Evolutionary conservation across 1,139 yeast species (phyloP).

Genomic region (Zhuliangozyma parablackwelliae): DNA sequence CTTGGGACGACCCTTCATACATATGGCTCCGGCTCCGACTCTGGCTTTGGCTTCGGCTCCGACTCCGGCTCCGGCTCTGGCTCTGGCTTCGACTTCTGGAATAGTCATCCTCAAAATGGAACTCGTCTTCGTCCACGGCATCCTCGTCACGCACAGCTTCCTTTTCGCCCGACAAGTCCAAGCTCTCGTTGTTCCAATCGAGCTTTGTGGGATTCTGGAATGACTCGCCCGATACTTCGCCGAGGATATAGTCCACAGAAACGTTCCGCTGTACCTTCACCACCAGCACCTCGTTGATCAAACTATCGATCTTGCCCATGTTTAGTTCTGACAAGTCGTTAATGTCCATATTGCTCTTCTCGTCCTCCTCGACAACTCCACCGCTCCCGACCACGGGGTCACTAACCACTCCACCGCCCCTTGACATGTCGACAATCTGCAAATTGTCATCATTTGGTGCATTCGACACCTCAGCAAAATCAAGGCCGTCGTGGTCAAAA

Average conservation of each 20-base stretch:
- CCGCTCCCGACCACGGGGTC: slow-evolving; percentile 3
- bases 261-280: slow-evolving; percentile 6
- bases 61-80: too few species aligned
- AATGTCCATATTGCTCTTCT: slow-evolving; percentile 22
- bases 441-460: slow-evolving; percentile 5
- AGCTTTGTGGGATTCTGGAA: slow-evolving; percentile 42
- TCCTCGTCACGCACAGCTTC: not conserved
- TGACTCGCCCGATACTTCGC: slow-evolving; percentile 21
- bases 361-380: slow-evolving; percentile 4
- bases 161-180: slow-evolving; percentile 20
- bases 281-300: slow-evolving; percentile 19
- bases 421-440: slow-evolving; percentile 2
- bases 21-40: too few species aligned
- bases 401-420: too few species aligned
- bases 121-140: slow-evolving; percentile 5
- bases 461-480: not conserved
- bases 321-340: slow-evolving; percentile 40
- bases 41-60: too few species aligned
- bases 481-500: not conserved
- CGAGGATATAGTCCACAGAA: slow-evolving; percentile 10
- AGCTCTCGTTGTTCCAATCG: slow-evolving; percentile 40
- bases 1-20: too few species aligned
- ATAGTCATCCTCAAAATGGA: slow-evolving; percentile 4
- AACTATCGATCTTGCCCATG: slow-evolving; percentile 34
- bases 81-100: too few species aligned